These are phyloP conservation scores for Colletotrichum falcatum DNA, from an alignment of 2,329 filamentous ascomycete genomes.

Conservation along the genomic window DNA sequence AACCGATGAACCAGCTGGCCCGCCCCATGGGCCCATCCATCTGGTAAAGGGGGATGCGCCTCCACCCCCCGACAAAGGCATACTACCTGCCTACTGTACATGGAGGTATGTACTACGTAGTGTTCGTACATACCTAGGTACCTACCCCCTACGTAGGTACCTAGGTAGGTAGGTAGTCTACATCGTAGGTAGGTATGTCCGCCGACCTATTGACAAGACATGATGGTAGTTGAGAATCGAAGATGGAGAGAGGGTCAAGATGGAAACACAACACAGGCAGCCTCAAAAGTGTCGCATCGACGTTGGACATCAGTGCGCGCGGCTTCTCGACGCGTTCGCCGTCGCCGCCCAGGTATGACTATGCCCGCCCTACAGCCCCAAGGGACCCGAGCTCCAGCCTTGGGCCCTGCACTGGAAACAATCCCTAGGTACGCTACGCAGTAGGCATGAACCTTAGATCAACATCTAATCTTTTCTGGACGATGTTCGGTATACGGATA, in stretches of 20 bases:
- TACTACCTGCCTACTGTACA: too few relatives aligned
- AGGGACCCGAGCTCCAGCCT: constrained; percentile 8
- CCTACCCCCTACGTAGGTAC: too few relatives aligned
- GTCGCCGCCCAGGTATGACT: too few relatives aligned
- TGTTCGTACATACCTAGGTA: too few relatives aligned
- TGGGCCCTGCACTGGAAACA: constrained; percentile 15
- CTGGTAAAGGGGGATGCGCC: constrained; percentile 1
- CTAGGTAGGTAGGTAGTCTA: neutral
- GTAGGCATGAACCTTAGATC: neutral
- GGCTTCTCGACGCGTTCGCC: constrained; percentile 16
- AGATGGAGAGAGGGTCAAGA: accelerated
- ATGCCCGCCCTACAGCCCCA: neutral
- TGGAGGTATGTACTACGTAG: too few relatives aligned
- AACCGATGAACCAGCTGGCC: neutral
- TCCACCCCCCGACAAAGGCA: neutral
- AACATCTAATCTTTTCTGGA: too few relatives aligned
- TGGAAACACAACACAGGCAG: neutral
- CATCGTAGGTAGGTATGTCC: too few relatives aligned
- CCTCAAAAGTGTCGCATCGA: neutral
- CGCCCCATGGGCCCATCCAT: neutral
- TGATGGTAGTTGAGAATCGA: too few relatives aligned
- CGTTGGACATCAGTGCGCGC: constrained; percentile 12
- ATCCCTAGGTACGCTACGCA: neutral
- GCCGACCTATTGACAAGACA: neutral
- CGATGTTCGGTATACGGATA: too few relatives aligned